phyloP scores from a whole-genome alignment of 257 asterid species.

The Capsicum chinense region DNA sequence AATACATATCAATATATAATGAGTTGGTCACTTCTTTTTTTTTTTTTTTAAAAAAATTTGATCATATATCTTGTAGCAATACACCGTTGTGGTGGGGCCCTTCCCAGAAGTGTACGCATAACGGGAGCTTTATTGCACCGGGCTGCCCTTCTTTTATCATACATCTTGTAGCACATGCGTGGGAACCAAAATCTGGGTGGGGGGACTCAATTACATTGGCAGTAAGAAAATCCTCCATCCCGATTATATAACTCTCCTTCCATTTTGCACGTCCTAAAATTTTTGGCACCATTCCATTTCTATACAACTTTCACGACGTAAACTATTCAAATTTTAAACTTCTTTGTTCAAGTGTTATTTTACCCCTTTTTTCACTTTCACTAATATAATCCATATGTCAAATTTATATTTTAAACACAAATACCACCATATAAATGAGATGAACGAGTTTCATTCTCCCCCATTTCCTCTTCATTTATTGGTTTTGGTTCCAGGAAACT shows the following conservation, averaged over 20 bases:
- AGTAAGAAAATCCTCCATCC: conserved; percentile 4
- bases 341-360: not conserved
- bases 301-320: not conserved
- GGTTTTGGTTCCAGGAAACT: not conserved
- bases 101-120: too few relatives aligned
- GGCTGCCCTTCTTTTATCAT: not conserved
- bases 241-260: not conserved
- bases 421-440: not conserved
- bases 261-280: not conserved
- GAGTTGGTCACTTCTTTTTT: not conserved
- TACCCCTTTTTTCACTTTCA: not conserved
- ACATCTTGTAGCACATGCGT: not conserved
- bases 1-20: not conserved
- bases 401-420: not conserved
- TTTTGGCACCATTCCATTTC: not conserved
- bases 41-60: not conserved
- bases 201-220: not conserved
- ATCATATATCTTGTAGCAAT: not conserved
- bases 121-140: too few relatives aligned
- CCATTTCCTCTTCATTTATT: not conserved
- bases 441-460: not conserved
- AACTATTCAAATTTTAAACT: not conserved
- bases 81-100: not conserved
- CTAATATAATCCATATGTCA: not conserved
- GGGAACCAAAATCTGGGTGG: not conserved